phyloP scores from a whole-genome alignment of 2,329 filamentous ascomycete genomes.

The Fusarium sp. region DNA sequence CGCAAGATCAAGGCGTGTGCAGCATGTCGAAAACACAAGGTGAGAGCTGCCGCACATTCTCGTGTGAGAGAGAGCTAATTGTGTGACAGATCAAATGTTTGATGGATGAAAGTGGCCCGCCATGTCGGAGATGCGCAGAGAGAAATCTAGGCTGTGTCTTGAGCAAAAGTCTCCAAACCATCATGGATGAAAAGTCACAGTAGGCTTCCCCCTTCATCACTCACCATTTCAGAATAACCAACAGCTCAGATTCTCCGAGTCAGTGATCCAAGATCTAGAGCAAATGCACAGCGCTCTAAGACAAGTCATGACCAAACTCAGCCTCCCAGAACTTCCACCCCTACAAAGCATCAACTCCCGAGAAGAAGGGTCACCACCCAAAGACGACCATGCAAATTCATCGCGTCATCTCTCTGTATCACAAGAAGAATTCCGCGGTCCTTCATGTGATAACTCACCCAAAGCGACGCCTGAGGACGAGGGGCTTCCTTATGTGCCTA shows the following conservation, averaged over 20 bases:
- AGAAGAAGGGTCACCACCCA: slow-evolving; percentile 38
- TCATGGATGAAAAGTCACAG: slow-evolving; percentile 54
- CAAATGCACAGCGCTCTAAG: slow-evolving; percentile 39
- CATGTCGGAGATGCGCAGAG: slow-evolving; percentile 50
- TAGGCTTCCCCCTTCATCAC: slow-evolving; percentile 8
- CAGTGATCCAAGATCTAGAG: slow-evolving; percentile 38
- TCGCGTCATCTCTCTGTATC: slow-evolving; percentile 14
- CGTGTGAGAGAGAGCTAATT: background rate
- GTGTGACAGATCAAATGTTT: slow-evolving; percentile 50
- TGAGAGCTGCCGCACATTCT: slow-evolving; percentile 4
- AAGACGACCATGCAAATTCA: slow-evolving; percentile 24
- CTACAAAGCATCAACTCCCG: slow-evolving; percentile 33
- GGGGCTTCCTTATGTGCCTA: slow-evolving; percentile 50
- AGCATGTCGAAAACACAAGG: slow-evolving; percentile 53
- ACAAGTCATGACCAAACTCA: slow-evolving; percentile 40
- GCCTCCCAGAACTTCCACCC: slow-evolving; percentile 36
- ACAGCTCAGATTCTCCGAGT: slow-evolving; percentile 20
- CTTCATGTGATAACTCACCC: slow-evolving; percentile 43
- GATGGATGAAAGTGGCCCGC: slow-evolving; percentile 52
- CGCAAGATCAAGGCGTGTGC: slow-evolving; percentile 53
- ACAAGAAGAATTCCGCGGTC: slow-evolving; percentile 35
- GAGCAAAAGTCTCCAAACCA: slow-evolving; percentile 53
- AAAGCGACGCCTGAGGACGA: slow-evolving; percentile 46
- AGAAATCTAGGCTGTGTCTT: slow-evolving; percentile 50
- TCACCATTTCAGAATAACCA: background rate